Conservation (phyloP, 2,329 filamentous ascomycete genomes). For the Cladosporium sp. region DNA sequence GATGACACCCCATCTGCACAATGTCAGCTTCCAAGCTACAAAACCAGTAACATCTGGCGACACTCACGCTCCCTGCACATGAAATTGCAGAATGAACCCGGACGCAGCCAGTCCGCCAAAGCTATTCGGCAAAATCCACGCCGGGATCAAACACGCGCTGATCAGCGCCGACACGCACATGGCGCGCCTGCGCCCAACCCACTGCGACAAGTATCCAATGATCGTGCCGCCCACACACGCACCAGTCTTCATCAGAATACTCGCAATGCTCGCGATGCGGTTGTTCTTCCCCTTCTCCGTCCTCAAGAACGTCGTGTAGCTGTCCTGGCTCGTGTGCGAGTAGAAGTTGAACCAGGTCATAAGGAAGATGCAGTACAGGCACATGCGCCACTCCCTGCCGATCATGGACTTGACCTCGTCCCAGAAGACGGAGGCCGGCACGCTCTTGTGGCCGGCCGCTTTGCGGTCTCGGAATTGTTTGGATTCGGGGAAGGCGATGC, state of each 20-base stretch:
- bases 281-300: conserved; percentile 64
- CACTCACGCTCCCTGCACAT: conserved; percentile 47
- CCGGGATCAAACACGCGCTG: conserved; percentile 58
- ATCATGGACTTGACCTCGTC: conserved; percentile 63
- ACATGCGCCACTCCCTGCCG: conserved; percentile 66
- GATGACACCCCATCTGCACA: conserved; percentile 53
- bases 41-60: background rate
- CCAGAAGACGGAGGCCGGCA: conserved; percentile 54
- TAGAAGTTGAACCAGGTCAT: conserved; percentile 67
- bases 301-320: conserved; percentile 75
- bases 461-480: conserved; percentile 68
- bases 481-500: conserved; percentile 65
- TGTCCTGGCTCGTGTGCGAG: conserved; percentile 74
- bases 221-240: conserved; percentile 29
- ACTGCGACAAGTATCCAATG: conserved; percentile 68
- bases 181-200: conserved; percentile 63
- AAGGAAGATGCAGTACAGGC: conserved; percentile 67
- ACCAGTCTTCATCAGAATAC: conserved; percentile 58
- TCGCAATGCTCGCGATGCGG: conserved; percentile 59
- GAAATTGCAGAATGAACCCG: conserved; percentile 66
- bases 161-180: conserved; percentile 58
- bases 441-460: conserved; percentile 49
- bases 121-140: conserved; percentile 61
- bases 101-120: conserved; percentile 55
- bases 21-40: background rate